These are phyloP conservation scores for Podospora fimiseda DNA, from an alignment of 495 filamentous ascomycete species.

Conservation along the genomic window DNA sequence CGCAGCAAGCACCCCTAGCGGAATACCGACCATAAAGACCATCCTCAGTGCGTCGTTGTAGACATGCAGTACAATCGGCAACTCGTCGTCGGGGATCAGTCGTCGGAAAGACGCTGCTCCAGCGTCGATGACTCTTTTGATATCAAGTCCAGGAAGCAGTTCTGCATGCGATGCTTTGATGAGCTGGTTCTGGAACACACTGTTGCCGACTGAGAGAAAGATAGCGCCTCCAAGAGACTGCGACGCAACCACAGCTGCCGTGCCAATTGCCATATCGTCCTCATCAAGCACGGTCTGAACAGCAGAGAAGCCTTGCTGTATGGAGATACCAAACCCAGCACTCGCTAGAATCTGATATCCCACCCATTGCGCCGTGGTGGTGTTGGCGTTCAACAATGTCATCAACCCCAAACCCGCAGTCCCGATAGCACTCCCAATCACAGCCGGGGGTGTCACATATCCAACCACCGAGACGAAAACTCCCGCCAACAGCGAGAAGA, in stretches of 20 bases:
- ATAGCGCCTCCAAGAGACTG: slow-evolving; percentile 58
- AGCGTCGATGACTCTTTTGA: slow-evolving; percentile 26
- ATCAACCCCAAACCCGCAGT: slow-evolving; percentile 58
- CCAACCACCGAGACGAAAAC: slow-evolving; percentile 18
- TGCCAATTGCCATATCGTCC: slow-evolving; percentile 53
- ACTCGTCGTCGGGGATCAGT: slow-evolving; percentile 22
- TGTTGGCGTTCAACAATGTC: slow-evolving; percentile 50
- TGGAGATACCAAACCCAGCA: slow-evolving; percentile 53
- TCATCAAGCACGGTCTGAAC: slow-evolving; percentile 45
- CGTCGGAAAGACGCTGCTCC: slow-evolving; percentile 46
- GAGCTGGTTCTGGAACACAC: slow-evolving; percentile 51
- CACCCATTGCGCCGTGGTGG: slow-evolving; percentile 52
- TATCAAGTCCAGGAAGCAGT: slow-evolving; percentile 22
- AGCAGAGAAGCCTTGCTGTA: slow-evolving; percentile 53
- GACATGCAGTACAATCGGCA: slow-evolving; percentile 23
- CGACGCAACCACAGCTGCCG: slow-evolving; percentile 54
- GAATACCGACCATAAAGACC: slow-evolving; percentile 26
- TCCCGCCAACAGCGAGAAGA: slow-evolving; percentile 50
- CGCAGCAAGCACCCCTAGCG: slow-evolving; percentile 32
- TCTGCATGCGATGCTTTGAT: slow-evolving; percentile 25
- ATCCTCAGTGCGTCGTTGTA: slow-evolving; percentile 29
- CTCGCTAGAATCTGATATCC: slow-evolving; percentile 54
- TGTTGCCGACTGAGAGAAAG: slow-evolving; percentile 57
- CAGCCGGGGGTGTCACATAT: slow-evolving; percentile 47
- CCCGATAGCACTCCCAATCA: slow-evolving; percentile 46